Evolutionary conservation across 2,329 filamentous ascomycete species (phyloP), one percentile per base, ranked within the genome.

Genomic region (Penicillium sp.): DNA sequence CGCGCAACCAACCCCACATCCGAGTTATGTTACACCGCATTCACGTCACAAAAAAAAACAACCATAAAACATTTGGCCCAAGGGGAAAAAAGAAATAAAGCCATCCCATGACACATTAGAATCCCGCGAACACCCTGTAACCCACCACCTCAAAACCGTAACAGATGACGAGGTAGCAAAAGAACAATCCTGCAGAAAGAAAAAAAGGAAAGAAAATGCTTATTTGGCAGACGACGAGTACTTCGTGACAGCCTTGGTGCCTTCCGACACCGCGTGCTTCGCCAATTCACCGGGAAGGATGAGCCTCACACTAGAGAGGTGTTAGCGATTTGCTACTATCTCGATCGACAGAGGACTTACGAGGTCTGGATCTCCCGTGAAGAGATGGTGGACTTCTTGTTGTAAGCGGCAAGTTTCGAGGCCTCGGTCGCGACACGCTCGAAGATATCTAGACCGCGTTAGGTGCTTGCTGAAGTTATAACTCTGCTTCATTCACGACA

Each of bases 361-460:
- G 93, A 96, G 65, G 93, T 98, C 82, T 98, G 93, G 71, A 98
- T 98, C 79, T 98, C 93, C 69, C 93, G 87, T 62, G 93, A 97
- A 47, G 91, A 97, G 77, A 98, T 98, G 72, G 93, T 98, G 45
- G 91, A 97, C 83, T 98, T 98, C 87, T 97, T 98, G 86, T 98
- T 98, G 82, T 98, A 98, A 58, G 93, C 93, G 64, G 93, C 93
- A 55, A 98, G 85, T 85, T 98, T 98, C 72, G 88, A 95, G 45
- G 93, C 93, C 77, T 98, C 93, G 53, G 93, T 96, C 60, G 93
- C 93, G 64, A 98, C 91, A 65, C 93, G 90, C 85, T 98, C 93
- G 74, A 98, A 98, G 73, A 98, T 98, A 69, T 98, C 89, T 93
- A 55, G n/a, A 34, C 48, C 47, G 44, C 42, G 43, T 13, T 6